Evolutionary conservation across 257 asterid species (phyloP).

Genomic region (Solanum tacnaense): DNA sequence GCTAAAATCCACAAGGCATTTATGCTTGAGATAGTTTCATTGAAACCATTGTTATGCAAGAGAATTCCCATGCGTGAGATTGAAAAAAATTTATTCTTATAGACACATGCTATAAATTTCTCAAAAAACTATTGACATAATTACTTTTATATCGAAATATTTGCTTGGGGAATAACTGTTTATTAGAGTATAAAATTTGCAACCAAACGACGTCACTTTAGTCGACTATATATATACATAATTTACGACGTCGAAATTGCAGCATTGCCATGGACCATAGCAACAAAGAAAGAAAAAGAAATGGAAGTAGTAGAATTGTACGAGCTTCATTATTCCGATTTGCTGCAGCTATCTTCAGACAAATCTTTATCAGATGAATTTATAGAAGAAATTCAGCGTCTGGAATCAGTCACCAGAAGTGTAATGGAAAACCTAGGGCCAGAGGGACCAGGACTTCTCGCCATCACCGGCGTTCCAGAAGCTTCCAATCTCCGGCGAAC

Average conservation of each 20-base stretch:
- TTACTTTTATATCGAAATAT: too few relatives aligned
- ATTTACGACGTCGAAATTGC: not conserved
- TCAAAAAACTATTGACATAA: not conserved
- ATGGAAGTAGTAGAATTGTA: constrained; percentile 30
- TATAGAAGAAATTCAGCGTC: constrained; percentile 31
- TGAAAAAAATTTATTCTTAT: not conserved
- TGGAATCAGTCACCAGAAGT: constrained; percentile 18
- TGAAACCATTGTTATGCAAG: not conserved
- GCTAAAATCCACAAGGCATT: not conserved
- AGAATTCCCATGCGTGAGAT: not conserved
- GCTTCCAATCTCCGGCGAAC: constrained; percentile 33
- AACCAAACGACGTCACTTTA: not conserved
- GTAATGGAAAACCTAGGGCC: constrained; percentile 68
- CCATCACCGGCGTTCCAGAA: constrained; percentile 47
- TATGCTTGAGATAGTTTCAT: not conserved
- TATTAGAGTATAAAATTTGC: too few relatives aligned
- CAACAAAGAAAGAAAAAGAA: constrained; percentile 16
- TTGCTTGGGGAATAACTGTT: too few relatives aligned
- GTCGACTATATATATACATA: not conserved
- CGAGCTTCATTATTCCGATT: constrained; percentile 56
- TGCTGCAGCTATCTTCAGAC: constrained; percentile 28
- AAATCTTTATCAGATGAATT: constrained; percentile 9
- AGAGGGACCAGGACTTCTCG: constrained; percentile 75
- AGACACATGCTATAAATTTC: not conserved
- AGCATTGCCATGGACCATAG: not conserved